Evolutionary conservation across 2,329 filamentous ascomycete species (phyloP).

Genomic region (Colletotrichum liaoningense): DNA sequence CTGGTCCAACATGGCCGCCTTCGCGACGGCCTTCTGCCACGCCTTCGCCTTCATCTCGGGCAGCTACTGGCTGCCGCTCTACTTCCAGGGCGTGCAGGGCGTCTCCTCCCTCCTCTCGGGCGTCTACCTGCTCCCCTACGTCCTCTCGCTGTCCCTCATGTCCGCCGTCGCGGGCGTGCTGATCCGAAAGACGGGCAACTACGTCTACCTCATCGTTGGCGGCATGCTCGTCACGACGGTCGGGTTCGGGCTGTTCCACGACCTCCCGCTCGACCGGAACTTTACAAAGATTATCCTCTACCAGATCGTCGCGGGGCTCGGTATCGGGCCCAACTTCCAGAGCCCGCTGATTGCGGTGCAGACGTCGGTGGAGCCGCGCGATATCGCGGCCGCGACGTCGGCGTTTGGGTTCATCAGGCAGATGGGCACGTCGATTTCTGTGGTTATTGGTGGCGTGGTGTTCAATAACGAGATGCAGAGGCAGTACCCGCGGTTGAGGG

Average conservation of each 20-base stretch:
- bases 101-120: constrained; percentile 71
- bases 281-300: constrained; percentile 62
- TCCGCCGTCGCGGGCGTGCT: constrained; percentile 55
- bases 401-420: constrained; percentile 71
- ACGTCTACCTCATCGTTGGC: constrained; percentile 64
- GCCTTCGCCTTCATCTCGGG: constrained; percentile 71
- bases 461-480: constrained; percentile 53
- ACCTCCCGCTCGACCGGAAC: constrained; percentile 63
- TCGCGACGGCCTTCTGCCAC: constrained; percentile 59
- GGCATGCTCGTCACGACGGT: constrained; percentile 67
- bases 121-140: constrained; percentile 72
- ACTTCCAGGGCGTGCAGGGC: constrained; percentile 75
- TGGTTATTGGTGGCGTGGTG: constrained; percentile 63
- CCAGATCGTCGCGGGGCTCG: constrained; percentile 70
- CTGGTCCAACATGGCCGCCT: constrained; percentile 66
- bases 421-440: constrained; percentile 66
- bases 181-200: constrained; percentile 67
- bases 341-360: constrained; percentile 73
- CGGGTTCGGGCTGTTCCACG: constrained; percentile 68
- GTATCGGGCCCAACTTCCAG: constrained; percentile 73
- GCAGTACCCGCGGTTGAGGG: constrained; percentile 54
- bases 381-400: constrained; percentile 72
- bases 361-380: constrained; percentile 66
- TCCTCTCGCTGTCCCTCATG: constrained; percentile 57
- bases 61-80: constrained; percentile 79